A percentile compares a stretch with the other conserved stretches of the same genome.
Conservation (phyloP, 768 basidiomycete species). For the Rhodotorula kratochvilovae region DNA sequence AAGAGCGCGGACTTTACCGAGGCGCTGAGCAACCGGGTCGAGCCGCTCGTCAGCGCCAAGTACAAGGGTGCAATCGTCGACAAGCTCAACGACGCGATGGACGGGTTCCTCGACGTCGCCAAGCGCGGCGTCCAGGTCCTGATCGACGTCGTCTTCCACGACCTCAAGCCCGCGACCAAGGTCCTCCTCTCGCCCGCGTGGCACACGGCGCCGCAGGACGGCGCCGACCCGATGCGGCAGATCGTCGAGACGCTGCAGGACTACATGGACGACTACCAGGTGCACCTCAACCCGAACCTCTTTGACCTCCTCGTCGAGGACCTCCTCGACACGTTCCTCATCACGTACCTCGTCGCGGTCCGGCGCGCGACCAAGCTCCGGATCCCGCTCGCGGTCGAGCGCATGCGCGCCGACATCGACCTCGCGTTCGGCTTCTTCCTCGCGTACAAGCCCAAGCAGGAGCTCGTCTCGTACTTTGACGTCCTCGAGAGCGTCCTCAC, state of each 20-base stretch:
- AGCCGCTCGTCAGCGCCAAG: constrained; percentile 87
- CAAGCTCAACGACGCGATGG: constrained; percentile 88
- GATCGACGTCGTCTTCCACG: constrained; percentile 91
- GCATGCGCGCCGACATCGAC: constrained; percentile 74
- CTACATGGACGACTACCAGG: constrained; percentile 87
- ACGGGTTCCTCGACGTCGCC: constrained; percentile 95
- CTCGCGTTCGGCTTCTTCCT: constrained; percentile 75
- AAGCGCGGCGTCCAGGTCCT: constrained; percentile 94
- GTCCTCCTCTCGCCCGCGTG: constrained; percentile 70
- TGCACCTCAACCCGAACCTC: constrained; percentile 80
- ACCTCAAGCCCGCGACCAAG: constrained; percentile 80
- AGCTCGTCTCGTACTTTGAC: constrained; percentile 76
- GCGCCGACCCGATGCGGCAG: constrained; percentile 69
- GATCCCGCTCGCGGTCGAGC: constrained; percentile 77
- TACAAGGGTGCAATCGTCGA: constrained; percentile 78
- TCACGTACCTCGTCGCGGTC: constrained; percentile 81
- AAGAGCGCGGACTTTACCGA: constrained; percentile 93
- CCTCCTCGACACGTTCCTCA: constrained; percentile 81
- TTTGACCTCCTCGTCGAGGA: constrained; percentile 90
- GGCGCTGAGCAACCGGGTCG: constrained; percentile 73
- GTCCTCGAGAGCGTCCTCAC: constrained; percentile 65
- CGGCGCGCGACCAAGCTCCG: constrained; percentile 76
- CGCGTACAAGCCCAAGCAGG: constrained; percentile 67
- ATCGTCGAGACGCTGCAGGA: constrained; percentile 93
- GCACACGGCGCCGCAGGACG: constrained; percentile 57